Base-by-base conservation (phyloP, 768 basidiomycete species). In the Tulasnella sp. region DNA sequence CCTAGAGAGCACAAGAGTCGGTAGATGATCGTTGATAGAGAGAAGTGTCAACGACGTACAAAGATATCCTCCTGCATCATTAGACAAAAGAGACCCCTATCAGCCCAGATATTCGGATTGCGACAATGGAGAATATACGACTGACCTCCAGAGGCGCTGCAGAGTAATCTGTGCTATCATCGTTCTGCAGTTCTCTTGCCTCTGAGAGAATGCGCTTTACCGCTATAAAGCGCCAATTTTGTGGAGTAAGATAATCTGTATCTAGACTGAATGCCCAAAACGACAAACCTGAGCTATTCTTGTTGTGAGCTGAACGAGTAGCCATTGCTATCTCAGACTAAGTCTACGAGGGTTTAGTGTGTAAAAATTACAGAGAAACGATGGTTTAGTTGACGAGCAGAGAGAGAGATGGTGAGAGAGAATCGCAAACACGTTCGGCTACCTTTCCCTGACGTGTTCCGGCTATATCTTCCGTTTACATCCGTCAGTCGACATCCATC, bases 171-270 rank as follows among this genome's bases (percentile, higher is more conserved):
- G 83, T 80, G 45, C 77, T 80, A 52, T 84, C 79, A 64, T 93
- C 91, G 47, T 75, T 78, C 1, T 81, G 78, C 12, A 96, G 76
- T 61, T 98, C 92, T 54, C 78, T 72, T 3, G 91, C 91, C 66
- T 98, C 93, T 64, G 90, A 89, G 81, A 98, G 84, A 58, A 98
- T 95, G 31, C 93, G 80, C 69, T 96, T 96, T 46, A 95, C 87
- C 48, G 90, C 91, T 85, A 57, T 57, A 27, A 15, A 15, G 2
- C 5, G 16, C 7, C 27, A 5, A 20, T 3, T 13, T 43, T 22
- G 25, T 37, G 27, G 9, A 8, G 45, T 20, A 29, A 12, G 40
- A n/a, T 16, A 10, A 13, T 29, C 39, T 7, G 6, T 29, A 25
- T 6, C 7, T n/a, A 25, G 43, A 25, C 27, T 6, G 16, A 4